Evolutionary conservation across 345 rosid genomes (phyloP).

Genomic region (Sisymbrium altissimum): DNA sequence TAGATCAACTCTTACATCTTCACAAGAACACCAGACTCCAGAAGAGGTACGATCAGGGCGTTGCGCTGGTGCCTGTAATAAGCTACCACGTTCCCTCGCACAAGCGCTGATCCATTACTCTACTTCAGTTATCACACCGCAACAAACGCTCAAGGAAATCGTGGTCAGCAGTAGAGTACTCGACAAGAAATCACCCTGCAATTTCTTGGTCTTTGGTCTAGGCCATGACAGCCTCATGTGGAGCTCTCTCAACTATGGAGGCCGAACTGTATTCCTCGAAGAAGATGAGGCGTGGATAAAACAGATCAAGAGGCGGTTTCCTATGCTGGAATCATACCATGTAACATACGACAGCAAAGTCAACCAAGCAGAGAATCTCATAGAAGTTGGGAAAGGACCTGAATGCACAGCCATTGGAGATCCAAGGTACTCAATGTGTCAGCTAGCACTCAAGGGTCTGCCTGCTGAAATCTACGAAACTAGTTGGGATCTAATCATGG

Average conservation of each 20-base stretch:
- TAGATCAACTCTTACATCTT: constrained; percentile 54
- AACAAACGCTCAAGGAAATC: constrained; percentile 74
- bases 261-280: constrained; percentile 76
- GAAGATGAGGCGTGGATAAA: constrained; percentile 87
- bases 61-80: constrained; percentile 39
- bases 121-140: constrained; percentile 82
- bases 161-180: constrained; percentile 53
- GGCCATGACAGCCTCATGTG: constrained; percentile 96
- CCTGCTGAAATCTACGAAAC: constrained; percentile 72
- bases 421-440: constrained; percentile 72
- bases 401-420: constrained; percentile 69
- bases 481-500: constrained; percentile 85
- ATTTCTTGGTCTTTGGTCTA: constrained; percentile 86
- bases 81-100: constrained; percentile 60
- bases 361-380: constrained; percentile 57
- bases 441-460: constrained; percentile 74
- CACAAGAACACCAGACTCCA: constrained; percentile 23
- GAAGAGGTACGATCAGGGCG: not conserved
- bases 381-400: constrained; percentile 66
- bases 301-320: constrained; percentile 59
- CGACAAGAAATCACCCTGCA: constrained; percentile 74
- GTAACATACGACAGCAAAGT: constrained; percentile 77
- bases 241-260: constrained; percentile 85
- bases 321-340: constrained; percentile 69
- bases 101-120: constrained; percentile 77